Percentiles rank a stretch among this genome's conserved stretches.
Evolutionary conservation across 2,329 filamentous ascomycete genomes (phyloP).

Genomic region (Penicillium capsulatum): DNA sequence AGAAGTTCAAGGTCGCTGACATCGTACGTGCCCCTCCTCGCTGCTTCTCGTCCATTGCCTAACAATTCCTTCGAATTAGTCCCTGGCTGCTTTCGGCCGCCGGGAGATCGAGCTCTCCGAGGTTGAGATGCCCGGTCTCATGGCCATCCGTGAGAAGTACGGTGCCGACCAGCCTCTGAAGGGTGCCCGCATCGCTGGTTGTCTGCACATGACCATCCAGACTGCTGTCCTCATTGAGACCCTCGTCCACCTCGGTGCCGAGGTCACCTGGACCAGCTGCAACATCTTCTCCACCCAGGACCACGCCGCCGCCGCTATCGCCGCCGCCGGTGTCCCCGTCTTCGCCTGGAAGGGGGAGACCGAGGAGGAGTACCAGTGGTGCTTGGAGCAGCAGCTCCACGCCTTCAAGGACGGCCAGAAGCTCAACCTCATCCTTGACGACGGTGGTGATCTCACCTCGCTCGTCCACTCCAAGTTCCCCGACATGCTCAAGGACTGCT

Average conservation of each 20-base stretch:
- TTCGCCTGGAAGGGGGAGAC: conserved; percentile 87
- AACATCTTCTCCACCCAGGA: conserved; percentile 99
- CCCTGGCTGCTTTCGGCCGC: conserved; percentile 95
- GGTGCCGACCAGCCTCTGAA: conserved; percentile 86
- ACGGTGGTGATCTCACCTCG: conserved; percentile 93
- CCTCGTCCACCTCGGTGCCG: conserved; percentile 85
- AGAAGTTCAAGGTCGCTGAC: conserved; percentile 98
- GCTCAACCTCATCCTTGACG: conserved; percentile 98
- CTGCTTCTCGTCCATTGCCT: conserved; percentile 5
- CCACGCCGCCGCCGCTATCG: conserved; percentile 96
- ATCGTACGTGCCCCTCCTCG: conserved; percentile 52
- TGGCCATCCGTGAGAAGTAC: conserved; percentile 91
- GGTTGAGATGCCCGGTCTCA: conserved; percentile 94
- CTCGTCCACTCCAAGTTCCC: conserved; percentile 98
- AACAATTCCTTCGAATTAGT: conserved; percentile 38
- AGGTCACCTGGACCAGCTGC: conserved; percentile 98
- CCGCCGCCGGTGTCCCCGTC: conserved; percentile 85
- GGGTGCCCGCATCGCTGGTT: conserved; percentile 93
- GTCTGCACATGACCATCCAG: conserved; percentile 99
- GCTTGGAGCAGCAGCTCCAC: conserved; percentile 93
- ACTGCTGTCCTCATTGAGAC: conserved; percentile 99
- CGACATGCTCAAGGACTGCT: conserved; percentile 97
- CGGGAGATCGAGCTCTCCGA: conserved; percentile 98
- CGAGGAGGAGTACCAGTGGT: conserved; percentile 99
- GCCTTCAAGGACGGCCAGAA: conserved; percentile 94